A percentile compares a stretch with the other conserved stretches of the same genome.
Conservation (phyloP, 805 yeast genomes). For the Grigorovia humatica region DNA sequence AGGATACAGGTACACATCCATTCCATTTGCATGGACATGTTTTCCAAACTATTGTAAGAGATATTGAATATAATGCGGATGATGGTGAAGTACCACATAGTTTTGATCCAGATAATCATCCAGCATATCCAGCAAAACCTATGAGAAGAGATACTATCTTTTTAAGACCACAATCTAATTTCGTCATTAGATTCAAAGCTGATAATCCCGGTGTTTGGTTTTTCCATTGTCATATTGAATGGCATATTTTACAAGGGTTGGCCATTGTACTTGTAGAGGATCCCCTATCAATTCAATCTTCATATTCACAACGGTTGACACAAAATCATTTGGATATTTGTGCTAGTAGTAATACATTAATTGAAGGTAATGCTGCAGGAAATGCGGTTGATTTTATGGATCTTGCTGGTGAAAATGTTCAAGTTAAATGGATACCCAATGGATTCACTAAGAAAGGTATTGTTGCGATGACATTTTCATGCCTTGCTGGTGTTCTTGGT, state of each 20-base stretch:
- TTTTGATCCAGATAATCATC: conserved; percentile 43
- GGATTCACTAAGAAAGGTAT: conserved; percentile 95
- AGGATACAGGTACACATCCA: conserved; percentile 90
- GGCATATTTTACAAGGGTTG: conserved; percentile 95
- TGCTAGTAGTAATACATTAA: conserved; percentile 40
- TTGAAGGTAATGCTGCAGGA: conserved; percentile 83
- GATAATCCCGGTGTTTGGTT: conserved; percentile 97
- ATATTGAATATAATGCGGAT: conserved; percentile 44
- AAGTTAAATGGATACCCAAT: conserved; percentile 54
- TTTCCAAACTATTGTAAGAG: conserved; percentile 76
- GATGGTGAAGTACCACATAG: conserved; percentile 43
- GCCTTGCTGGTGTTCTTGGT: conserved; percentile 79
- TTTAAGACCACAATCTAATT: conserved; percentile 74
- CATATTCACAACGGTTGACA: conserved; percentile 45
- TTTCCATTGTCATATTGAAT: conserved; percentile 98
- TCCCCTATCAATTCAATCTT: conserved; percentile 55
- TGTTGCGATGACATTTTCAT: conserved; percentile 86
- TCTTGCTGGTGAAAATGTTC: conserved; percentile 66
- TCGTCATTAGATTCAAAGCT: conserved; percentile 80
- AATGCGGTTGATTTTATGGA: conserved; percentile 54
- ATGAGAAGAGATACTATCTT: conserved; percentile 75
- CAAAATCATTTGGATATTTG: conserved; percentile 55
- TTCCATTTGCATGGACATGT: conserved; percentile 90
- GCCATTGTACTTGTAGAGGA: conserved; percentile 77
- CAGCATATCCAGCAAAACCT: conserved; percentile 60